These are phyloP conservation scores for Scalesia atractyloides DNA, from an alignment of 129 eudicot genomes.

Conservation along the genomic window DNA sequence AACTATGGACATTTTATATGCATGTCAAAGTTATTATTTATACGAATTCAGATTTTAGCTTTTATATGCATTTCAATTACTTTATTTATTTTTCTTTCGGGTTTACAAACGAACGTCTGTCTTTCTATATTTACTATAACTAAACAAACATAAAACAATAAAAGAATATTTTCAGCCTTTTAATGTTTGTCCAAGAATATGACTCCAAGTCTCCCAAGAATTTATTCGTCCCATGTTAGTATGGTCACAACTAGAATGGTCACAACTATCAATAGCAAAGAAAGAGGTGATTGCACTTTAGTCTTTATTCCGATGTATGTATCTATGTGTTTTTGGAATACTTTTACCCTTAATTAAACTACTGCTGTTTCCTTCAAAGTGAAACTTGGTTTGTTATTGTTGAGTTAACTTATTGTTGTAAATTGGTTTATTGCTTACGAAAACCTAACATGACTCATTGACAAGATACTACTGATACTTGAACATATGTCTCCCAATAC, in stretches of 20 bases:
- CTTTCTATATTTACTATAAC: not conserved
- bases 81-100: too few species aligned
- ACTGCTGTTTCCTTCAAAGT: too few species aligned
- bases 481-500: too few species aligned
- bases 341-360: not conserved
- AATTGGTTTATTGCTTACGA: too few species aligned
- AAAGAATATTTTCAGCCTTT: slow-evolving; percentile 28
- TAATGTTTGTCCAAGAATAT: slow-evolving; percentile 32
- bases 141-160: slow-evolving; percentile 10
- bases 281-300: slow-evolving; percentile 27
- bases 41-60: too few species aligned
- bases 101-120: not conserved
- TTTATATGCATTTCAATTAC: too few species aligned
- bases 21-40: too few species aligned
- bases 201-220: slow-evolving; percentile 21
- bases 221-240: slow-evolving; percentile 22
- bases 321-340: slow-evolving; percentile 12
- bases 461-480: too few species aligned
- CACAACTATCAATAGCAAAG: slow-evolving; percentile 23
- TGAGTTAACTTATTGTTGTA: too few species aligned
- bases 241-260: slow-evolving; percentile 26
- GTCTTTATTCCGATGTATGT: slow-evolving; percentile 30
- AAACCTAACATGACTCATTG: too few species aligned
- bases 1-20: too few species aligned
- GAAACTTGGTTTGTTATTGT: too few species aligned